Base-by-base conservation (phyloP, 352 stramenopile genomes). In the Globisporangium ultimum region DNA sequence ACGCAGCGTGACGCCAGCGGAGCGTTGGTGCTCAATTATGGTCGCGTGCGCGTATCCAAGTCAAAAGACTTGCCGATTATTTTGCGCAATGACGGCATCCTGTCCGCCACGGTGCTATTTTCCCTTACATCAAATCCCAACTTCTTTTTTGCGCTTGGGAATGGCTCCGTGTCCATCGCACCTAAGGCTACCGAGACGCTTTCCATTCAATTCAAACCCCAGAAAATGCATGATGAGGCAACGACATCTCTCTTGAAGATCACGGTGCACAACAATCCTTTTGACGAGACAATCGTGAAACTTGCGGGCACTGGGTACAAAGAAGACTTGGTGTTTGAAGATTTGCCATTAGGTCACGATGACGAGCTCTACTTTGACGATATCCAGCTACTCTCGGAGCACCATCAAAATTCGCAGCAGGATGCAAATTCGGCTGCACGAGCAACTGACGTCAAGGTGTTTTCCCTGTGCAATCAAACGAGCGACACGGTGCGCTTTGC, bases 101-200 rank as follows among this genome's bases (percentile, higher is more conserved):
- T 98, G n/a, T 67, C 91, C 5, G 80, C 90, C 0, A 98, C 90
- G 1, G 89, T 97, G 22, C 63, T 97, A 1, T 97, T 98, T 63
- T 88, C 91, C 14, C 88, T 97, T 63, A 64, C 74, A 42, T 42
- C 66, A 7, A 94, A 95, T 49, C 69, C 75, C 5, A 91, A 88
- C 48, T 95, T 90, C 50, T 54, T 87, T 4, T 91, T 93, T 32
- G 64, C 78, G 1, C 64, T 89, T 36, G 79, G 72, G 0, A 95
- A 94, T 46, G 83, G 78, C 34, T 97, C 86, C 0, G 53, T 96
- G 12, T 72, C 87, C 2, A 68, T 97, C 12, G 41, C 82, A 13
- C 88, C 91, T 0, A 80, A 85, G 48, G 63, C 72, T 8, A 74
- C 73, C 0, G 76, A 94, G 48, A 76, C 73, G 0, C 65, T 97